A percentile compares a stretch with the other conserved stretches of the same genome.
phyloP scores from a whole-genome alignment of 345 rosid genomes.

The Rubroshorea leprosula region DNA sequence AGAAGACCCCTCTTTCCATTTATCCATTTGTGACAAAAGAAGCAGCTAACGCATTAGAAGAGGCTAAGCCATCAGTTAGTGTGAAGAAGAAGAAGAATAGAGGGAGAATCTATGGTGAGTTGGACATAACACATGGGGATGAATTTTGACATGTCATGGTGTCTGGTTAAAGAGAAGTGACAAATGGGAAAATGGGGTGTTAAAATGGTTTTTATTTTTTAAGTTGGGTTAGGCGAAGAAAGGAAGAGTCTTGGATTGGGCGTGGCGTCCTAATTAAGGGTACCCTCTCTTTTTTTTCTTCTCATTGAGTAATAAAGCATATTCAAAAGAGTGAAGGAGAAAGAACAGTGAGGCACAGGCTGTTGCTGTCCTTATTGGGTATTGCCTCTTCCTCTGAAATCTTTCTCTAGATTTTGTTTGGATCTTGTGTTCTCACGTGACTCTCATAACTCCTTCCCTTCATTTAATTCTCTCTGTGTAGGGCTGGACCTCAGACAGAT shows the following conservation, averaged over 20 bases:
- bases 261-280: not conserved
- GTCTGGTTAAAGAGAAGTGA: constrained; percentile 11
- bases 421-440: constrained; percentile 41
- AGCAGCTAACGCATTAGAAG: constrained; percentile 2
- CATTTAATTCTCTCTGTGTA: constrained; percentile 18
- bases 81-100: constrained; percentile 18
- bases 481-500: constrained; percentile 8
- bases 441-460: constrained; percentile 13
- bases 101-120: constrained; percentile 34
- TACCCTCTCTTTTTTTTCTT: not conserved
- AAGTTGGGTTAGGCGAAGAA: constrained; percentile 3
- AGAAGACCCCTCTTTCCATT: not conserved
- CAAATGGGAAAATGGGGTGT: constrained; percentile 16
- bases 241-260: constrained; percentile 13
- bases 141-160: constrained; percentile 36
- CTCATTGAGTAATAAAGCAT: constrained; percentile 2
- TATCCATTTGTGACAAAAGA: constrained; percentile 9
- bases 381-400: constrained; percentile 17
- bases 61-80: not conserved
- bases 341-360: constrained; percentile 9
- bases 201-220: not conserved
- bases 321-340: not conserved
- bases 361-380: constrained; percentile 19
- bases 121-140: constrained; percentile 32
- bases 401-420: constrained; percentile 32